Percentiles rank a stretch among this genome's conserved stretches.
Evolutionary conservation across 2,329 filamentous ascomycete genomes (phyloP).

Genomic region (Orbilia ellipsospora): DNA sequence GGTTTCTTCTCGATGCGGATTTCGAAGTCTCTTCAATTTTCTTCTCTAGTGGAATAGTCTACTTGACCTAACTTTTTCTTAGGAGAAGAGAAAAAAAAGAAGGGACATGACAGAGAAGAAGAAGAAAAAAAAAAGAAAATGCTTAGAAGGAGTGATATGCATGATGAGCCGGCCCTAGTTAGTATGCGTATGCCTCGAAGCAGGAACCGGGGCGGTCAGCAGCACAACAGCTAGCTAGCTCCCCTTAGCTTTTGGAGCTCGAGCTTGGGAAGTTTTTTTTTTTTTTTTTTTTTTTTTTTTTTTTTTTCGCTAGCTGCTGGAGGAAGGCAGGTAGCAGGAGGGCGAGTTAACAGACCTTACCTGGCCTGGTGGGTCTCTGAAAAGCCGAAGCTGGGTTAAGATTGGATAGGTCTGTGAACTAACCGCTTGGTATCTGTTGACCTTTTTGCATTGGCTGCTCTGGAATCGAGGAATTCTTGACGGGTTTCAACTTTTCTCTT

Average conservation of each 20-base stretch:
- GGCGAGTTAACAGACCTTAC: conserved; percentile 4
- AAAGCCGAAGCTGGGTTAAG: too few species aligned
- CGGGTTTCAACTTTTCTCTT: too few species aligned
- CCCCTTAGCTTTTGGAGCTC: conserved; percentile 42
- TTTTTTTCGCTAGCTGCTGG: neutral
- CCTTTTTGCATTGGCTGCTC: too few species aligned
- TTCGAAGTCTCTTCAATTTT: conserved; percentile 9
- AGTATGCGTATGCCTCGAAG: conserved; percentile 3
- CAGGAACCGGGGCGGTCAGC: neutral
- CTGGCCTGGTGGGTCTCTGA: conserved; percentile 9
- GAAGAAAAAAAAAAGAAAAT: too few species aligned
- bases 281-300: neutral
- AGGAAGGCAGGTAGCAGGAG: too few species aligned
- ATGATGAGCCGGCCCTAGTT: neutral
- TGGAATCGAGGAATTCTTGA: too few species aligned
- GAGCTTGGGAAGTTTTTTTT: conserved; percentile 7
- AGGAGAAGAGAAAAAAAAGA: neutral
- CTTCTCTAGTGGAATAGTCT: neutral
- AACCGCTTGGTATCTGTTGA: too few species aligned
- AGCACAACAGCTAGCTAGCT: conserved; percentile 10
- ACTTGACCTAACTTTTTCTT: neutral
- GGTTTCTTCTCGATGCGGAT: conserved; percentile 12
- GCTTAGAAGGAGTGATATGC: too few species aligned
- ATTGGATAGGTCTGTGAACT: too few species aligned
- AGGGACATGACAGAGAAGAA: too few species aligned